Conservation (phyloP, 2,329 filamentous ascomycete species). For the Talaromyces sp. region DNA sequence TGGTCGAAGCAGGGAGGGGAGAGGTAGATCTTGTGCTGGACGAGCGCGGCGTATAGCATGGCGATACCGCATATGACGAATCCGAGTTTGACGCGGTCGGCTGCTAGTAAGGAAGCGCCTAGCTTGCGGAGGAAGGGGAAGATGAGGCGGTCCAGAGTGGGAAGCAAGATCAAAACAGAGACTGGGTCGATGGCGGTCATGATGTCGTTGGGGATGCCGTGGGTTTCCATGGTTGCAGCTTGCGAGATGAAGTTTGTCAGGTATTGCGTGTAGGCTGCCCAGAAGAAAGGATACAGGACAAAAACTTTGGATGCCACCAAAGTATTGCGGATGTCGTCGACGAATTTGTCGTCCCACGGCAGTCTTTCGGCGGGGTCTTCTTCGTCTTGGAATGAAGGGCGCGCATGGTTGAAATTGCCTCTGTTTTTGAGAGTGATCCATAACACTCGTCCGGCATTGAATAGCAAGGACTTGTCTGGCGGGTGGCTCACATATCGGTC, state of each 20-base stretch:
- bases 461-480: neutral
- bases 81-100: slow-evolving; percentile 49
- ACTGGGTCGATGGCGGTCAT: slow-evolving; percentile 53
- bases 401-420: neutral
- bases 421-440: neutral
- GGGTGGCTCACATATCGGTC: neutral
- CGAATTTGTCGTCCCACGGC: slow-evolving; percentile 48
- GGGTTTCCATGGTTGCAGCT: slow-evolving; percentile 48
- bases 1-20: slow-evolving; percentile 55
- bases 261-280: neutral
- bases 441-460: neutral
- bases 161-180: slow-evolving; percentile 50
- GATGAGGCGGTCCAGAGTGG: slow-evolving; percentile 49
- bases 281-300: slow-evolving; percentile 26
- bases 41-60: slow-evolving; percentile 48
- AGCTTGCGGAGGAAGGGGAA: slow-evolving; percentile 47
- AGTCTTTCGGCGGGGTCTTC: slow-evolving; percentile 16
- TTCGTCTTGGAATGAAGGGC: slow-evolving; percentile 8
- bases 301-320: slow-evolving; percentile 29
- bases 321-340: slow-evolving; percentile 30
- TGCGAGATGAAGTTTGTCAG: slow-evolving; percentile 30
- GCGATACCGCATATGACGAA: slow-evolving; percentile 44
- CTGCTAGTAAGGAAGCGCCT: slow-evolving; percentile 47
- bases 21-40: slow-evolving; percentile 54
- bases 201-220: slow-evolving; percentile 53